A percentile compares a stretch with the other conserved stretches of the same genome.
Evolutionary conservation across 148 eudicot species (phyloP).

Genomic region (Amaranthus palmeri): DNA sequence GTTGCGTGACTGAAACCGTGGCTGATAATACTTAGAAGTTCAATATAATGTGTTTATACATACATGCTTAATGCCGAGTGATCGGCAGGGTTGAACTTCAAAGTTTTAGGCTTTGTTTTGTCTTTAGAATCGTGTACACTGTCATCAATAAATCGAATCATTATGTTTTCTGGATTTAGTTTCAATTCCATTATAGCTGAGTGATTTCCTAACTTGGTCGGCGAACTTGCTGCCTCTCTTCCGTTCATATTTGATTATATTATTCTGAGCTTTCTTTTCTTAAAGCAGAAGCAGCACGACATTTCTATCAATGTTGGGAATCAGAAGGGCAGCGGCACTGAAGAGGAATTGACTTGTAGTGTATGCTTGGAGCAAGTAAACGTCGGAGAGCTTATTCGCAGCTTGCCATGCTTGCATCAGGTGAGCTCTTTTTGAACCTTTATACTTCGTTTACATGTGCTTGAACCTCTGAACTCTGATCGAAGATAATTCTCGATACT

Average conservation of each 20-base stretch:
- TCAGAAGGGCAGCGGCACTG: conserved; percentile 35
- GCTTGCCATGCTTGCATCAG: conserved; percentile 96
- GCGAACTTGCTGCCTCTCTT: background rate
- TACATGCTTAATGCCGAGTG: background rate
- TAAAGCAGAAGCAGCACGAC: conserved; percentile 55
- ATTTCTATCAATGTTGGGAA: conserved; percentile 34
- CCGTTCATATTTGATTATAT: background rate
- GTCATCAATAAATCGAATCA: background rate
- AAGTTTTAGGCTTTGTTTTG: background rate
- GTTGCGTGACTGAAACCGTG: background rate
- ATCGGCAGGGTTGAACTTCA: background rate
- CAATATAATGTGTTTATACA: background rate
- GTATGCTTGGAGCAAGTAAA: conserved; percentile 94
- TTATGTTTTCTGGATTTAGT: background rate
- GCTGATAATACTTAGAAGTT: background rate
- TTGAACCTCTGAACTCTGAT: background rate
- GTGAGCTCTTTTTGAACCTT: conserved; percentile 26
- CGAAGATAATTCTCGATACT: background rate
- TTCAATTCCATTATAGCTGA: background rate
- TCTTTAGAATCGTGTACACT: background rate
- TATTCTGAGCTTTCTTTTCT: conserved; percentile 8
- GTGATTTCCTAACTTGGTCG: background rate
- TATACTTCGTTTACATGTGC: background rate
- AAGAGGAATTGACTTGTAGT: conserved; percentile 83
- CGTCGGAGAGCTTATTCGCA: conserved; percentile 75